Evolutionary conservation across 306 rosid genomes (phyloP), one percentile per base, ranked within the genome.

Genomic region (Boehmeria nivea): DNA sequence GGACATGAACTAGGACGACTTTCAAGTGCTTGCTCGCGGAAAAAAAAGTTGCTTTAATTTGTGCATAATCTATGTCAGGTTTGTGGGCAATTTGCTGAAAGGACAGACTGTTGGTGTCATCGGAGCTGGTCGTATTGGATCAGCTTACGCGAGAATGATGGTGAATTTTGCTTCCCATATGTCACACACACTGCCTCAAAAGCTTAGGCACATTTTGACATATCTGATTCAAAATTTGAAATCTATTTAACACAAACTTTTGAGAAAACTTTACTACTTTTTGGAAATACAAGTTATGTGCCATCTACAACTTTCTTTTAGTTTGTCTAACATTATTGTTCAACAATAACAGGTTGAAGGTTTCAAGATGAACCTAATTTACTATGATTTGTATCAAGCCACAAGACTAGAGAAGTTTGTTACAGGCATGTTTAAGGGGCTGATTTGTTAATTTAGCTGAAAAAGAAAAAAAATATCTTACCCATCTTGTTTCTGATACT

Each of bases 141-240:
- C 99, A 4, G 89, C 99, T 28, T 93, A 93, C 77, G 99, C 99
- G 17, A 83, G 99, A 81, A 93, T 93, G 95, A 93, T 93, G 99
- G 99, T 87, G 81, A 56, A 44, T 42, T 46, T 36, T 49, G 27
- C 39, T 51, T 56, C 17, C 28, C 13, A 28, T 15, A 25, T 36
- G 7, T 11, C 26, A 20, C 27, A 15, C 19, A 39, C 20, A 10
- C 45, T 15, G n/a, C n/a, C n/a, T n/a, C n/a, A n/a, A n/a, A 31
- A 31, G 34, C 34, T 28, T 3, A 8, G 8, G 34, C 34, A 8
- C 34, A 3, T 28, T 31, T 31, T 31, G 36, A 4, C 36, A n/a
- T 2, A 40, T 15, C 16, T 40, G 45, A 40, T 15, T 3, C 0
- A 19, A 40, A 38, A 25, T 36, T 17, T 20, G 18, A 24, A 18